phyloP scores from a whole-genome alignment of 257 asterid species.

The Leptodermis oblonga region DNA sequence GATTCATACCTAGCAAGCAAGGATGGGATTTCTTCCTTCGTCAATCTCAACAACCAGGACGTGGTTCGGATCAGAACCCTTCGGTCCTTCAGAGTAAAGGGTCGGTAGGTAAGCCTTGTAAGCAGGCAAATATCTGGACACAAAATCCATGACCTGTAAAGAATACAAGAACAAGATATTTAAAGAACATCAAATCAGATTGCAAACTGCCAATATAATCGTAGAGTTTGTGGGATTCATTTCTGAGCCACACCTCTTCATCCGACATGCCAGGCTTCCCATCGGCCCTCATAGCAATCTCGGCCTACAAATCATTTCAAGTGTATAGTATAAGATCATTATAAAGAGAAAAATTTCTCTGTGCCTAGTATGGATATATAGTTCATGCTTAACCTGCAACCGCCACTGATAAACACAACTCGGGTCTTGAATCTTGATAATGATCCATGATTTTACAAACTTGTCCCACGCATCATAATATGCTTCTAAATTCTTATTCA shows the following conservation, averaged over 20 bases:
- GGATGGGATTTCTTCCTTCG: conserved; percentile 93
- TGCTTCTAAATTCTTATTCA: conserved; percentile 75
- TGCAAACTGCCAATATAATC: neutral
- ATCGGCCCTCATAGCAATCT: conserved; percentile 84
- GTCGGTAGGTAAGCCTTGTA: conserved; percentile 96
- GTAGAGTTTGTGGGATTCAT: neutral
- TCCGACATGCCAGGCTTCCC: conserved; percentile 86
- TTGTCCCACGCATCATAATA: conserved; percentile 91
- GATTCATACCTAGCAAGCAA: conserved; percentile 40
- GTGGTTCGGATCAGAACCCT: conserved; percentile 70
- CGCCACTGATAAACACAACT: conserved; percentile 87
- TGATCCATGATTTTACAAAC: conserved; percentile 85
- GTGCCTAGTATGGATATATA: conserved; percentile 7
- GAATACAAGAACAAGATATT: neutral
- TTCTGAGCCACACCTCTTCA: conserved; percentile 55
- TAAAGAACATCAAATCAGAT: neutral
- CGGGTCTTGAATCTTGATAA: conserved; percentile 90
- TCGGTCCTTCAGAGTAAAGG: conserved; percentile 91
- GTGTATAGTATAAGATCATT: conserved; percentile 16
- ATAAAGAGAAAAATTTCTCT: neutral
- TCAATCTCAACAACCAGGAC: conserved; percentile 67
- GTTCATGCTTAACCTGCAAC: conserved; percentile 50
- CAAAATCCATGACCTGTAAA: conserved; percentile 78
- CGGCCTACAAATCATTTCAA: conserved; percentile 56
- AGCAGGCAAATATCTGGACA: conserved; percentile 88